A percentile compares a stretch with the other conserved stretches of the same genome.
These are phyloP conservation scores for Tetrastigma voinierianum DNA, from an alignment of 164 flowering plant genomes.

Conservation along the genomic window DNA sequence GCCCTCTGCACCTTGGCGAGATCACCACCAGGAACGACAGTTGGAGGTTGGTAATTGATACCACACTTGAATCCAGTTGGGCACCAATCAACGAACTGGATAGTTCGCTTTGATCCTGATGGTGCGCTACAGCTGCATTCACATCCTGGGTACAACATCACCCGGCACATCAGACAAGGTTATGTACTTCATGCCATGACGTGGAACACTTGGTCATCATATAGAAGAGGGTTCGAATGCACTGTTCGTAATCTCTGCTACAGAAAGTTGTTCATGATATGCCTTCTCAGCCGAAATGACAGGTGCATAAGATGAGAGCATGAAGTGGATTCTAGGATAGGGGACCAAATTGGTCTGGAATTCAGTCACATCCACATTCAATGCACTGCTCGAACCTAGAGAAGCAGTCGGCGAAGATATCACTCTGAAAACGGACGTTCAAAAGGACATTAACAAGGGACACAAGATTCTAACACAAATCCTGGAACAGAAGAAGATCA, in stretches of 20 bases:
- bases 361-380: conserved; percentile 63
- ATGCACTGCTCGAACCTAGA: conserved; percentile 66
- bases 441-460: background rate
- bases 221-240: conserved; percentile 63
- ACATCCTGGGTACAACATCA: conserved; percentile 72
- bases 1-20: conserved; percentile 74
- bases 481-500: background rate
- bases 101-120: conserved; percentile 73
- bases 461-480: background rate
- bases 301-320: conserved; percentile 74
- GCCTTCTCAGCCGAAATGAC: conserved; percentile 66
- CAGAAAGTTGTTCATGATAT: conserved; percentile 62
- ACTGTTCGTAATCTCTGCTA: conserved; percentile 65
- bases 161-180: conserved; percentile 74
- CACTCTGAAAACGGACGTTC: conserved; percentile 36
- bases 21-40: conserved; percentile 71
- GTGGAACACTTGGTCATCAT: conserved; percentile 72
- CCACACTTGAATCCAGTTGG: conserved; percentile 74
- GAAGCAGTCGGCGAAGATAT: conserved; percentile 65
- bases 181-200: conserved; percentile 71
- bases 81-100: conserved; percentile 74
- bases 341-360: conserved; percentile 70
- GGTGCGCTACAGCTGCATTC: conserved; percentile 66
- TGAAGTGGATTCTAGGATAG: conserved; percentile 66
- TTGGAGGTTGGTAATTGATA: conserved; percentile 68